Evolutionary conservation across 768 basidiomycete genomes (phyloP).

Genomic region (Russula dissimulans): DNA sequence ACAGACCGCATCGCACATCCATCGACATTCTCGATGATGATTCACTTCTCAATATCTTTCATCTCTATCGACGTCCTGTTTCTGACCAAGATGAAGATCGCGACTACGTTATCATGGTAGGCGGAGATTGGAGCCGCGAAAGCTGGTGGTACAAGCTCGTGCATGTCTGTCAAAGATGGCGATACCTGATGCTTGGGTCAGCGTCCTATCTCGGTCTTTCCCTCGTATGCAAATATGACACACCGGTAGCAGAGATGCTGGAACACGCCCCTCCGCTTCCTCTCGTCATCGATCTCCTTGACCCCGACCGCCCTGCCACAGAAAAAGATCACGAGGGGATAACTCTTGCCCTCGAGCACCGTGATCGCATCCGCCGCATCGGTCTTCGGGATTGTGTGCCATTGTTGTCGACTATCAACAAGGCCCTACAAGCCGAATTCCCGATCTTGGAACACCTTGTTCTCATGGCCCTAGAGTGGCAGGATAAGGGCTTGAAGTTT

Average conservation of each 20-base stretch:
- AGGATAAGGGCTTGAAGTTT: not conserved
- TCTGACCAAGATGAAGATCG: not conserved
- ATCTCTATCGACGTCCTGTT: not conserved
- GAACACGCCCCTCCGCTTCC: not conserved
- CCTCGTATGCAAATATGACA: not conserved
- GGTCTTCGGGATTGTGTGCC: not conserved
- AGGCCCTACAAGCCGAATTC: not conserved
- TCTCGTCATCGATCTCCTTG: not conserved
- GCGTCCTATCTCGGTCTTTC: not conserved
- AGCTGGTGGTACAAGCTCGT: not conserved
- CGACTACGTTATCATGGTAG: not conserved
- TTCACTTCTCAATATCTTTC: not conserved
- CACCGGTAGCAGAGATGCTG: not conserved
- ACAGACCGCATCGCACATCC: not conserved
- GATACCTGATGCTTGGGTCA: not conserved
- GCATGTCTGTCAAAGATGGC: not conserved
- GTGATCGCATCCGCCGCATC: not conserved
- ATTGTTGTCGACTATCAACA: too few relatives aligned
- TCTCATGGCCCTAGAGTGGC: too few relatives aligned
- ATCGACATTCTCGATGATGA: not conserved
- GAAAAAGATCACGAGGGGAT: not conserved
- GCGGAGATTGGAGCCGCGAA: not conserved
- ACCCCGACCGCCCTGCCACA: too few relatives aligned
- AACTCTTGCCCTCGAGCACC: not conserved
- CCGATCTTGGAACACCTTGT: not conserved